Evolutionary conservation across 2,329 filamentous ascomycete genomes (phyloP), one percentile per base, ranked within the genome.

Genomic region (Albophoma yamanashiensis): DNA sequence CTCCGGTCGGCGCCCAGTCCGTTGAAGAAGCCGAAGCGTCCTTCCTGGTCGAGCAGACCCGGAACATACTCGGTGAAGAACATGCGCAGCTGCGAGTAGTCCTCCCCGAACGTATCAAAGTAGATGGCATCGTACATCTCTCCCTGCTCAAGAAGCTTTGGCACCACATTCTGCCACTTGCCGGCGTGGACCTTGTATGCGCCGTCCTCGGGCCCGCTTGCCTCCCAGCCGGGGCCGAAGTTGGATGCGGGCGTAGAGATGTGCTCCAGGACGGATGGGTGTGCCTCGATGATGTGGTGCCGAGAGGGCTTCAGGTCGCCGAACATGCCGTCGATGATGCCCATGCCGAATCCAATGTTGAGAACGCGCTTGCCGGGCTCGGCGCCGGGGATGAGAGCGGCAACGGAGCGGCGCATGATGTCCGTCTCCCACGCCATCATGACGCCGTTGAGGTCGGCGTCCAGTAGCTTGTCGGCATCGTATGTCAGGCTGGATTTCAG

Each of bases 91-190:
- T 93, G 89, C 2, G 80, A 79, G 74, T 97, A 99, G 64, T 94
- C 90, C 75, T 99, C 94, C 8, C 92, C 94, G 73, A 97, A 97
- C 0, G 94, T 99, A 71, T 99, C 94, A 69, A 97, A 97, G 78
- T 97, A 99, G 66, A 99, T 91, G 36, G 88, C 90, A 70, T 96
- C 90, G 69, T 93, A 92, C 15, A 85, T 76, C 67, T 88, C 82
- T 12, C 88, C 89, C 47, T 84, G 76, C 61, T 84, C 82, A 1
- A 93, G 75, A 9, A 96, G 77, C 57, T 78, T 76, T 0, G 87
- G 88, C 20, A 92, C 78, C 0, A 94, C 76, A 61, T 94, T 89
- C 73, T 96, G 92, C 92, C 92, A 96, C 65, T 80, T 81, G 3
- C 91, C 73, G 25, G 65, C 69, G 70, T 91, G 85, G 31, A 96